These are phyloP conservation scores for Talaromyces marneffei DNA, from an alignment of 2,329 filamentous ascomycete species.

Conservation along the genomic window DNA sequence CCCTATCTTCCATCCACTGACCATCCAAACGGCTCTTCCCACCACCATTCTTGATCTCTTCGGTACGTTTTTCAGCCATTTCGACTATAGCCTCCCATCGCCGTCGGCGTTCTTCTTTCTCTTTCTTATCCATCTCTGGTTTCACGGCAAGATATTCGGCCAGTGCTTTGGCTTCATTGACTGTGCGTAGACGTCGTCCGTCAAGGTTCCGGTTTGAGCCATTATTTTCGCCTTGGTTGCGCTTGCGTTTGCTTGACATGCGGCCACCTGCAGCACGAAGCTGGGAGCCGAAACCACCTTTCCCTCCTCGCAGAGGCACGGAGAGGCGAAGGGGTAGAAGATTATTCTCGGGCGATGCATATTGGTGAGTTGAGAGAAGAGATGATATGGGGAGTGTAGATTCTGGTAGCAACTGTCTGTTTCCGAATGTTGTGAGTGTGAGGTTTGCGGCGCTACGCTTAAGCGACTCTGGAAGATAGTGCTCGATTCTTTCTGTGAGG, in stretches of 20 bases:
- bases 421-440: constrained; percentile 75
- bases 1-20: constrained; percentile 92
- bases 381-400: constrained; percentile 54
- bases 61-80: constrained; percentile 72
- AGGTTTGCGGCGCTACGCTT: constrained; percentile 51
- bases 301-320: constrained; percentile 78
- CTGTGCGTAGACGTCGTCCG: constrained; percentile 79
- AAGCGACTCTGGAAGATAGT: constrained; percentile 54
- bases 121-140: constrained; percentile 92
- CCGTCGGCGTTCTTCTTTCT: constrained; percentile 74
- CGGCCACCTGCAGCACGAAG: constrained; percentile 92
- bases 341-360: constrained; percentile 45
- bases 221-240: constrained; percentile 73
- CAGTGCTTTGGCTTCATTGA: constrained; percentile 89
- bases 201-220: constrained; percentile 91
- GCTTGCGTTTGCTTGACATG: constrained; percentile 94
- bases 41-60: constrained; percentile 72
- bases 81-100: constrained; percentile 87
- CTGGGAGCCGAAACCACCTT: constrained; percentile 96
- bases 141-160: constrained; percentile 94
- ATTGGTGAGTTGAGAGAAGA: constrained; percentile 48
- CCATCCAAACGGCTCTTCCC: constrained; percentile 65
- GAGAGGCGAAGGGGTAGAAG: constrained; percentile 79
- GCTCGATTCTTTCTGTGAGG: constrained; percentile 57
- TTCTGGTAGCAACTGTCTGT: constrained; percentile 58